These are phyloP conservation scores for Spizellomyces sp. DNA, from an alignment of 192 early-diverging fungal species.

Conservation along the genomic window DNA sequence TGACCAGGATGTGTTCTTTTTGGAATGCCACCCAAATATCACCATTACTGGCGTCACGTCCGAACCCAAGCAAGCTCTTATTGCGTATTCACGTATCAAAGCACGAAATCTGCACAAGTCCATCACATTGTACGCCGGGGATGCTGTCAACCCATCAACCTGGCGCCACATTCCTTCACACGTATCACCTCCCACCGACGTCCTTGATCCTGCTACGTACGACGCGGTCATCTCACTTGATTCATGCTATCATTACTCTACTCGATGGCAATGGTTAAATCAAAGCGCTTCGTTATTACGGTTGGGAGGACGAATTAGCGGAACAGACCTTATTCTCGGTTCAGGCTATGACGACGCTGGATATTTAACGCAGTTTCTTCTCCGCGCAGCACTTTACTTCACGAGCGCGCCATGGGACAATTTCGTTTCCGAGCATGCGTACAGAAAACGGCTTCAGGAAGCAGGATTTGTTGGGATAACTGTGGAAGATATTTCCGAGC, in stretches of 20 bases:
- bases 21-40: slow-evolving; percentile 8
- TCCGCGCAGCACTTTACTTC: slow-evolving; percentile 15
- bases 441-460: background rate
- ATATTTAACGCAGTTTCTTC: background rate
- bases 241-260: slow-evolving; percentile 43
- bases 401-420: slow-evolving; percentile 37
- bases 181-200: background rate
- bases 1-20: slow-evolving; percentile 37
- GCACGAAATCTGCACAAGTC: background rate
- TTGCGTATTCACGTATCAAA: slow-evolving; percentile 23
- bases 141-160: slow-evolving; percentile 24
- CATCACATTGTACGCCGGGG: slow-evolving; percentile 26
- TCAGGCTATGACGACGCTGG: slow-evolving; percentile 8
- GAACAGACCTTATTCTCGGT: slow-evolving; percentile 35
- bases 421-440: slow-evolving; percentile 19
- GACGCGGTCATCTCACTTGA: slow-evolving; percentile 38
- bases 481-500: slow-evolving; percentile 31
- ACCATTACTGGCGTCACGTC: slow-evolving; percentile 32
- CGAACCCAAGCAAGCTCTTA: slow-evolving; percentile 32
- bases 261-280: slow-evolving; percentile 28
- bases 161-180: slow-evolving; percentile 14
- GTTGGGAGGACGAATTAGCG: slow-evolving; percentile 13
- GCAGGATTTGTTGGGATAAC: slow-evolving; percentile 33
- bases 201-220: slow-evolving; percentile 10
- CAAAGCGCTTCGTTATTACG: background rate